Evolutionary conservation across 1,284 basidiomycete species (phyloP), one percentile per base, ranked within the genome.

Genomic region (Melanopsichium pennsylvanicum): DNA sequence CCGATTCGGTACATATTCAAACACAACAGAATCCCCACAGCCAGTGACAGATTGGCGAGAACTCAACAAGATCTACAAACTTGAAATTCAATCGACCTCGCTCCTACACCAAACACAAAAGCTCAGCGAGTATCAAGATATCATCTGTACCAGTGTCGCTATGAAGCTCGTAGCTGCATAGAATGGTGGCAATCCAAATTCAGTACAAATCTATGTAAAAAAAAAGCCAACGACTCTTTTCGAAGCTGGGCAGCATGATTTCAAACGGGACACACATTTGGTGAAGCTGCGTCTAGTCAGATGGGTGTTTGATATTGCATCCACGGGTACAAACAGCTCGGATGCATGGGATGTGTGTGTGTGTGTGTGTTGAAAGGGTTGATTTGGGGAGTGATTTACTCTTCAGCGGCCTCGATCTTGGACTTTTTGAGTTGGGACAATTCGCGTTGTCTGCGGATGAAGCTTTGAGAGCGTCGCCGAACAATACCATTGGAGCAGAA

Each of bases 51-150:
- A 68, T 23, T 72, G 70, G 70, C 58, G 62, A 45, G 49, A 64
- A 5, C 57, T 72, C 51, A 69, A 69, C 54, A 64, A 60, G 42
- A 45, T 69, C 40, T 72, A 72, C 61, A 72, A 72, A 40, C 64
- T 72, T 12, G 44, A 50, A 16, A 61, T 69, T 26, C 58, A n/a
- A n/a, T n/a, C 59, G 5, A 18, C 40, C 5, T 27, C 35, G 12
- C 32, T 59, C 4, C 51, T 69, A 25, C 18, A 9, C 26, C 16
- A 15, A 38, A 46, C 12, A 27, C 12, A 22, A 4, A 49, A 32
- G 12, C 21, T 23, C 47, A 43, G 45, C 39, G n/a, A 31, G 32
- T 62, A 48, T 34, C 45, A 66, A 34, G 60, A 70, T 1, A 62
- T 72, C n/a, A 46, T 68, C 32, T 64, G 54, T 35, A 72, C 57